These are phyloP conservation scores for Arxiozyma telluris DNA, from an alignment of 1,139 yeast genomes.

Conservation along the genomic window DNA sequence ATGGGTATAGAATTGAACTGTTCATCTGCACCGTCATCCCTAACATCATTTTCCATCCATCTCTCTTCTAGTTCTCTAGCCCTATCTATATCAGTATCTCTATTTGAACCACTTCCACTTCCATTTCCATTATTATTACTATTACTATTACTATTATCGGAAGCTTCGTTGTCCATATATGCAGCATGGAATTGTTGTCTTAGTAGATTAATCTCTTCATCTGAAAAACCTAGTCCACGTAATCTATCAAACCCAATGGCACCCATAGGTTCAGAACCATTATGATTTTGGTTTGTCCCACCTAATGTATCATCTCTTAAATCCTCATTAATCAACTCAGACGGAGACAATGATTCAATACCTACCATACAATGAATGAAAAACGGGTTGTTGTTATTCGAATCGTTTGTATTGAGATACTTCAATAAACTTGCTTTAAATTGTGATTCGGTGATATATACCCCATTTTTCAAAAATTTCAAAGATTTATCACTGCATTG, in stretches of 20 bases:
- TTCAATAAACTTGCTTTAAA: neutral
- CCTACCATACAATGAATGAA: slow-evolving; percentile 81
- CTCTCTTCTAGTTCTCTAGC: slow-evolving; percentile 66
- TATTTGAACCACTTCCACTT: slow-evolving; percentile 30
- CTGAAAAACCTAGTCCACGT: slow-evolving; percentile 73
- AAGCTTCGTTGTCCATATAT: slow-evolving; percentile 39
- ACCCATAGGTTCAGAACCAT: slow-evolving; percentile 39
- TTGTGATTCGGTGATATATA: slow-evolving; percentile 15
- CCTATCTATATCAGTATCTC: slow-evolving; percentile 5
- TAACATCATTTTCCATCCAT: slow-evolving; percentile 80
- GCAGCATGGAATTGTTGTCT: slow-evolving; percentile 66
- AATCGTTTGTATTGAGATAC: neutral
- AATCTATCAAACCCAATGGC: slow-evolving; percentile 81
- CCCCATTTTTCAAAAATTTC: slow-evolving; percentile 66
- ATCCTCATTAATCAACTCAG: slow-evolving; percentile 56
- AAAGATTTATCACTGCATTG: slow-evolving; percentile 44
- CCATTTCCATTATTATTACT: slow-evolving; percentile 1
- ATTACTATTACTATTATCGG: too few relatives aligned
- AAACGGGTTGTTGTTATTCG: slow-evolving; percentile 24
- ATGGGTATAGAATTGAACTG: slow-evolving; percentile 26
- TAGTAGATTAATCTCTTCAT: slow-evolving; percentile 61
- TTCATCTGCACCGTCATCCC: slow-evolving; percentile 30
- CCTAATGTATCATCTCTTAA: slow-evolving; percentile 43
- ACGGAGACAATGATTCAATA: slow-evolving; percentile 43
- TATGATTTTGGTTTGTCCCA: slow-evolving; percentile 24